Base-by-base conservation (phyloP, 2,329 filamentous ascomycete species). In the Fusarium buxicola region DNA sequence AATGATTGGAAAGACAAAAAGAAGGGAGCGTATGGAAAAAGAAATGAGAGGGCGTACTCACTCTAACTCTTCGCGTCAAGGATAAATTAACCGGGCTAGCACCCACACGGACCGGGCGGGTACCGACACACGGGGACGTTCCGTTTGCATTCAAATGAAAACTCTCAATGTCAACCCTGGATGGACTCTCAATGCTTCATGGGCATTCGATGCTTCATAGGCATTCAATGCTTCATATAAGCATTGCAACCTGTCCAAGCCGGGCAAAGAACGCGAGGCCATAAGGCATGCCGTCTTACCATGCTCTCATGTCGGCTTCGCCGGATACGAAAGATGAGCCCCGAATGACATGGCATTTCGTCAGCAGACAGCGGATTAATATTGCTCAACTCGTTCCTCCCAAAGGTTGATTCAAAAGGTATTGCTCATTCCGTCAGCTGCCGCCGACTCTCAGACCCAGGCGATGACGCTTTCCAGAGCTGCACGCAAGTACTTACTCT, bases 281-380 rank as follows among this genome's bases (percentile, higher is more conserved):
- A n/a, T n/a, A n/a, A n/a, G 15, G 15, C 8, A 16, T 31, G 24
- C 27, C 21, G 34, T 43, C 35, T 41, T 35, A 16, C 38, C 38
- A 28, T 21, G 4, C 21, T 21, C 41, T 13, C 11, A 10, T 21
- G 21, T 43, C 56, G 40, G 40, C 9, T 21, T 21, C 9, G 9
- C 48, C 40, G 48, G 13, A 21, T 15, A 21, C 21, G 21, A 21
- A 21, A 31, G 44, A 44, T 60, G 53, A 61, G 50, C 24, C 21
- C 21, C 4, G 21, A 21, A 27, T 16, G 15, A 18, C 28, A 41
- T 6, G n/a, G n/a, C 24, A 21, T 21, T 21, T 21, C 6, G 21
- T 21, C 21, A 21, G 21, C 21, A 21, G 21, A 21, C 21, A n/a
- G 21, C 21, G 4, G 6, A 21, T 21, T 21, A 21, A 21, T 21